Evolutionary conservation across 192 early-diverging fungal species (phyloP), one percentile per base, ranked within the genome.

Genomic region (Bifiguratus adelaidae): DNA sequence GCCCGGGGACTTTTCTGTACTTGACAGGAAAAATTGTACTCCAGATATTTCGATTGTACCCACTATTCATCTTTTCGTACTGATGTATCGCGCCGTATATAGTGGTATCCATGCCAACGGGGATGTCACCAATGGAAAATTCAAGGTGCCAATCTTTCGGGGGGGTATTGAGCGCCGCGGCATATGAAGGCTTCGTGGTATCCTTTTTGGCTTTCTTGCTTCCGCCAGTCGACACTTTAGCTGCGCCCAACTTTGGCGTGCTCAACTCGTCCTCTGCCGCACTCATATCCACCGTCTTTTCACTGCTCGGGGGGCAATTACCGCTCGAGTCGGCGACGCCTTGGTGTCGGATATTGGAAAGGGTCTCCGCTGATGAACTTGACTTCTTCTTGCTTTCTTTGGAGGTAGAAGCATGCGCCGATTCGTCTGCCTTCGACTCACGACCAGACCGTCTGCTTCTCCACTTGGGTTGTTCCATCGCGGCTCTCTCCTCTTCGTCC

Each of bases 21-120:
- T 56, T 72, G 23, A 87, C 65, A 2, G 76, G 73, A 41, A 73
- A 78, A 3, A 68, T 63, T 6, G 67, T 58, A 23, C 48, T 53
- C 83, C 83, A 89, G 1, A 82, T 58, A 34, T 72, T 69, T 35
- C 61, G 48, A n/a, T 48, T 44, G 3, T 48, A 36, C 19, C 33
- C 21, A 25, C 44, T 32, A 48, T 51, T 50, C 3, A 63, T 58
- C n/a, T 27, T 50, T 51, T 84, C 80, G 43, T 70, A 55, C 20
- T 60, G 49, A 44, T 78, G 83, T 21, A 83, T 55, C 27, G 82
- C 78, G 16, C 73, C 81, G 63, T 85, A 86, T 0, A 89, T 71
- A 3, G 82, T 85, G 27, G 47, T 63, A 34, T 84, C 77, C 1
- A 50, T 64, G 27, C 25, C 53, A 34, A 76, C 55, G 0, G 59